phyloP scores from a whole-genome alignment of 2,329 filamentous ascomycete genomes.

The Plectosphaerella cucumerina region DNA sequence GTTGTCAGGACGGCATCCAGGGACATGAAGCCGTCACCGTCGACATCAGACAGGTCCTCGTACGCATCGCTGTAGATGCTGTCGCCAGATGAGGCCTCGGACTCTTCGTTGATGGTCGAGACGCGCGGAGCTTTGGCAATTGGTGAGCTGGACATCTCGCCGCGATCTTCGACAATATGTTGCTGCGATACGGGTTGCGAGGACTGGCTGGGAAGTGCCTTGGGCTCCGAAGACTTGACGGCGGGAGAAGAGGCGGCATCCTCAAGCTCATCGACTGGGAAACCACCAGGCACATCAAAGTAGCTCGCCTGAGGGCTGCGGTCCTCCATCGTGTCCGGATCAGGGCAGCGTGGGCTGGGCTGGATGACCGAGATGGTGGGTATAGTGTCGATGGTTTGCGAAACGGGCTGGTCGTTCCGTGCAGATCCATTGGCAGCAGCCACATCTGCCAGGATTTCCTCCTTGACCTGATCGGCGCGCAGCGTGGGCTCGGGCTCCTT shows the following conservation, averaged over 20 bases:
- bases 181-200: not conserved
- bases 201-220: not conserved
- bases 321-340: constrained; percentile 8
- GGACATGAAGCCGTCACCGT: constrained; percentile 66
- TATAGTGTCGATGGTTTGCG: constrained; percentile 14
- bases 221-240: not conserved
- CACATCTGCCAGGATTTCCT: constrained; percentile 3
- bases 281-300: constrained; percentile 56
- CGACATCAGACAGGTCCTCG: constrained; percentile 64
- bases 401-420: not conserved
- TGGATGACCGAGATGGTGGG: constrained; percentile 41
- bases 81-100: constrained; percentile 40
- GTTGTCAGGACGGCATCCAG: constrained; percentile 58
- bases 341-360: constrained; percentile 33
- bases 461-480: constrained; percentile 2
- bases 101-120: constrained; percentile 22
- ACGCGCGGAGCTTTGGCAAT: not conserved
- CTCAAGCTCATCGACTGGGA: constrained; percentile 38
- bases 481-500: constrained; percentile 6
- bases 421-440: not conserved
- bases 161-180: not conserved
- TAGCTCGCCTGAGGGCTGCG: constrained; percentile 15
- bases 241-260: constrained; percentile 10
- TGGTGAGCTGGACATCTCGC: not conserved
- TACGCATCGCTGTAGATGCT: constrained; percentile 74